A percentile compares a stretch with the other conserved stretches of the same genome.
These are phyloP conservation scores for Trametes gibbosa DNA, from an alignment of 768 basidiomycete species.

Conservation along the genomic window DNA sequence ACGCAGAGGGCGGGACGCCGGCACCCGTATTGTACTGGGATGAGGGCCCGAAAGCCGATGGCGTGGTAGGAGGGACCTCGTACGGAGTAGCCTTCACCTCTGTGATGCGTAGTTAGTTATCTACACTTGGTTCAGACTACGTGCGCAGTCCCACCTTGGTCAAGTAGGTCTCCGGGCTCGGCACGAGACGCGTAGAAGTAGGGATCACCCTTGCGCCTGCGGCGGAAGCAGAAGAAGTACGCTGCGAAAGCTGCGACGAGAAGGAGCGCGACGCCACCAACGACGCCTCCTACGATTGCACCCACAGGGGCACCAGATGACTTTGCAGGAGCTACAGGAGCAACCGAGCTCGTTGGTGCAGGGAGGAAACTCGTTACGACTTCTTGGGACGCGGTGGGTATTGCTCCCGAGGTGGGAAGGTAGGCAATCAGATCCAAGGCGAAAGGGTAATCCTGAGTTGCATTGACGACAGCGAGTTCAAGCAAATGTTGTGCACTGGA, in stretches of 20 bases:
- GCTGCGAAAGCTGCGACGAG: slow-evolving; percentile 2
- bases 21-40: neutral
- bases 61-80: neutral
- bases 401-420: neutral
- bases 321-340: neutral
- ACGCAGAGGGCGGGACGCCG: neutral
- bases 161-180: slow-evolving; percentile 6
- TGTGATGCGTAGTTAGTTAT: neutral
- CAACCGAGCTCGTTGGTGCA: neutral
- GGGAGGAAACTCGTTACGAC: slow-evolving; percentile 5
- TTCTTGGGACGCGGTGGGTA: slow-evolving; percentile 5
- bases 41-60: neutral
- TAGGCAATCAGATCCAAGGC: slow-evolving; percentile 4
- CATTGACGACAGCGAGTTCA: slow-evolving; percentile 4
- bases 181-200: slow-evolving; percentile 12
- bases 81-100: slow-evolving; percentile 12
- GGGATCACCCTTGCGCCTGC: slow-evolving; percentile 2
- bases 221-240: slow-evolving; percentile 13
- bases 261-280: slow-evolving; percentile 16
- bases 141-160: neutral
- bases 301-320: slow-evolving; percentile 7
- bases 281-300: slow-evolving; percentile 20
- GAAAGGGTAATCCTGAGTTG: slow-evolving; percentile 5
- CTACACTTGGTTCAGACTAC: neutral
- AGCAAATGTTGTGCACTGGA: neutral